Evolutionary conservation across 202 grass and related monocot genomes (phyloP), one percentile per base, ranked within the genome.

Genomic region (Zizania palustris): DNA sequence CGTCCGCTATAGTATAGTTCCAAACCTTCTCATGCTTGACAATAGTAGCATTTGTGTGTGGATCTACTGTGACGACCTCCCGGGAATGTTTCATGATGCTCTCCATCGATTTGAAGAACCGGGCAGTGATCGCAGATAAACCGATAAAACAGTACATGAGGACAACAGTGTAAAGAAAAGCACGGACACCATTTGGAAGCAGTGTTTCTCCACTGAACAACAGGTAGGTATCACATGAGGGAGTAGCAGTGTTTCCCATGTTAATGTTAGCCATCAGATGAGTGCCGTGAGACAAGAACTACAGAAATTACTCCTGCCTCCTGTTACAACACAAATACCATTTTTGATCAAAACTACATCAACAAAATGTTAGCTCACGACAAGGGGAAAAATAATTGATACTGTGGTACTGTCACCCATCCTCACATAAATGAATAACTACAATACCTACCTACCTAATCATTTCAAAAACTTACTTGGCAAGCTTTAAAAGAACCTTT

Each of bases 21-120:
- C 94, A 97, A 56, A 93, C 77, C 62, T 92, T 97, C 36, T 97
- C 91, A n/a, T 77, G 54, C 74, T 71, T 93, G 38, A 89, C 54
- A 0, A 93, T 75, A 10, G 64, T 58, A 8, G 8, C 18, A n/a
- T 82, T 88, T 45, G 77, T 90, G 69, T 40, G 57, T 4, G 79
- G 80, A 77, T 93, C 86, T 5, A 85, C 16, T 10, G 33, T 44
- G 54, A 91, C 86, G 5, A 91, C 79, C 72, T 81, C 68, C 35
- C 81, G 65, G 14, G 73, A 69, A 42, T 93, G 94, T 20, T 72
- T 88, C 79, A 90, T 88, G 61, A 97, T 90, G 51, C 71, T 86
- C 82, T 97, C 94, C 94, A 97, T 97, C 5, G 94, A 92, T 33
- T 85, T 88, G 74, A 97, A 97, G 82, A 97, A 97, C 10, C 79